phyloP scores from a whole-genome alignment of 805 yeast species.

The Suhomyces prunicola region DNA sequence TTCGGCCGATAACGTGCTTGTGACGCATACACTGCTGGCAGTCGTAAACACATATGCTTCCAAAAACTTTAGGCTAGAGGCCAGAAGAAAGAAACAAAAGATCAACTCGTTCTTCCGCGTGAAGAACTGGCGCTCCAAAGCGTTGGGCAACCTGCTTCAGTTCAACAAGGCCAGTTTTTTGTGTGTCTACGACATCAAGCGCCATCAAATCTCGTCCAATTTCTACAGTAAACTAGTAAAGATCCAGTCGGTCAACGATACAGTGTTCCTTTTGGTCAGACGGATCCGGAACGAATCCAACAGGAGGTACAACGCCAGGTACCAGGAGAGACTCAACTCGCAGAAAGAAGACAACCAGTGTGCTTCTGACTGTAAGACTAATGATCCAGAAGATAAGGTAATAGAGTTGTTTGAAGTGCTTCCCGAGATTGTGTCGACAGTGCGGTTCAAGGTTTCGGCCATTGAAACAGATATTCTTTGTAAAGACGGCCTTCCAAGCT shows the following conservation, averaged over 20 bases:
- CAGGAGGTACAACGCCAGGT: slow-evolving; percentile 18
- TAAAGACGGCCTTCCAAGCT: slow-evolving; percentile 39
- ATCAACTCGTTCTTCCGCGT: slow-evolving; percentile 28
- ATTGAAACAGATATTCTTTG: slow-evolving; percentile 36
- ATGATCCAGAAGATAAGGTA: not conserved
- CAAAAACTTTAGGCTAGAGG: slow-evolving; percentile 15
- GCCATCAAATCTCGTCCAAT: slow-evolving; percentile 20
- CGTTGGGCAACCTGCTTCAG: slow-evolving; percentile 28
- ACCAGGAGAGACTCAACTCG: not conserved
- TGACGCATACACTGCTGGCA: slow-evolving; percentile 20
- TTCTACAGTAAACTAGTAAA: slow-evolving; percentile 24
- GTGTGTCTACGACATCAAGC: slow-evolving; percentile 23
- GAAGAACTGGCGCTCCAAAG: slow-evolving; percentile 27
- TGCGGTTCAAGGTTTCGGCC: slow-evolving; percentile 24
- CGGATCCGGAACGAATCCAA: slow-evolving; percentile 29
- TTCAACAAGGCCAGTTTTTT: slow-evolving; percentile 27
- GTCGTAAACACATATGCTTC: slow-evolving; percentile 28
- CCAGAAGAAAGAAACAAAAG: slow-evolving; percentile 8
- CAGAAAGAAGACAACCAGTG: not conserved
- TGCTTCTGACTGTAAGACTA: not conserved
- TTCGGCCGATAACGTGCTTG: slow-evolving; percentile 25
- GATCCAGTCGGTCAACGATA: slow-evolving; percentile 35
- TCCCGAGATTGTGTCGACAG: slow-evolving; percentile 25
- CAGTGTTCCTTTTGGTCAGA: slow-evolving; percentile 34
- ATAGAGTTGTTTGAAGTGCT: slow-evolving; percentile 30